Evolutionary conservation across 129 eudicot genomes (phyloP), one percentile per base, ranked within the genome.

Genomic region (Escallonia herrerae): DNA sequence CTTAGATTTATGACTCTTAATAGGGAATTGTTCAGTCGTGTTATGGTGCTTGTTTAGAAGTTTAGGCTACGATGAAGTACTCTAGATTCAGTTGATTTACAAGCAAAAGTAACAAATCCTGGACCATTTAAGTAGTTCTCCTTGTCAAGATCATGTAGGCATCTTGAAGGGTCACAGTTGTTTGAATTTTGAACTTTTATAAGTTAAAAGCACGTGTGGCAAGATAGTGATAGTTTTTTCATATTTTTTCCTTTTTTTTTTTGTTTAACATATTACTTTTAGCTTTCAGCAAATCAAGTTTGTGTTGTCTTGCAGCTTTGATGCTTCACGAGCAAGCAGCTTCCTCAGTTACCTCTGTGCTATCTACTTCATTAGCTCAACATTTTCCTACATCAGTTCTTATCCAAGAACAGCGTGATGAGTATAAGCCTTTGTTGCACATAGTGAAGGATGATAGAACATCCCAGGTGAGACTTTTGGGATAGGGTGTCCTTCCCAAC

Each of bases 351-450:
- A 63, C 75, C 64, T 77, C 86, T 42, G 48, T 72, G 68, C 70
- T 76, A 57, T 76, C 79, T 46, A 69, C 83, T 74, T 81, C 90
- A 65, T 70, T 75, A 74, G 82, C 75, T 62, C 90, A 77, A 60
- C 83, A 75, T 72, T 74, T 82, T 75, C 86, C 89, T 43, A 64
- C 86, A 49, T 81, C 96, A 8, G 87, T 82, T 70, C 72, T 79
- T 58, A 77, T 79, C 71, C 96, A 83, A 76, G 96, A 85, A 63
- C 95, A 75, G 69, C 85, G 77, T 49, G 82, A 82, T 66, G 91
- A 83, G 13, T 67, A 72, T 77, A 83, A 71, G 77, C 59, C 84
- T 4, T 68, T 77, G 53, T 72, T 83, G 74, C 79, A 61, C 66
- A 78, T 72, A 40, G 53, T 41, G 47, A 81, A 64, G 73, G 86